Evolutionary conservation across 2,329 filamentous ascomycete species (phyloP), one percentile per base, ranked within the genome.

Genomic region (Thielaviopsis musarum): DNA sequence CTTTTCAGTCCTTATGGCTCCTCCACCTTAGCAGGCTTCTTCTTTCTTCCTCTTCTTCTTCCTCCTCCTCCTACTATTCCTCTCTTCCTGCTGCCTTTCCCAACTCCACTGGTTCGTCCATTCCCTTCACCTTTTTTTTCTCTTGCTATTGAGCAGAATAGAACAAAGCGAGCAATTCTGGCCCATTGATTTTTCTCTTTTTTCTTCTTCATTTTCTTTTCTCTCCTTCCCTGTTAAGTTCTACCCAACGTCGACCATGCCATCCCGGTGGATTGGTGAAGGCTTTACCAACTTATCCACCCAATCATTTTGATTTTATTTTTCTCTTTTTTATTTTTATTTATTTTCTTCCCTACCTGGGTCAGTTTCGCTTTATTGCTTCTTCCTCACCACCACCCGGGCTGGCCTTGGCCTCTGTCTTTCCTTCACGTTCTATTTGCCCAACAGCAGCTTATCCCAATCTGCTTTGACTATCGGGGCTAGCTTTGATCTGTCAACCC

Each of bases 31-130:
- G 12, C 34, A 5, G 15, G 9, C 15, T 12, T 41, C 34, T 12
- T 41, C 10, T 17, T 41, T 41, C 10, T 17, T 41, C 5, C 15
- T 13, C 34, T 78, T 19, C 21, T 54, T 57, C 55, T 38, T 45
- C 53, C 10, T 45, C 48, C 49, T 26, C 10, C 7, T 45, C 38
- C 38, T 45, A 45, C 38, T n/a, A 15, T 45, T 45, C 38, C 38
- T 45, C 38, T 45, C 38, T 17, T 45, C 38, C 34, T 41, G 10
- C 34, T 41, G 5, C 15, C 15, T 41, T 45, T 45, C 13, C 9
- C 3, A 45, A 17, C 38, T 45, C 38, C 38, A 45, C 38, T 45
- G 38, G 38, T 45, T 22, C 5, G 56, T n/a, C 19, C 5, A 30
- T 17, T 24, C 45, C 17, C 5, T 45, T 45, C n/a, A n/a, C n/a